Evolutionary conservation across 768 basidiomycete species (phyloP).

Genomic region (Thelephora aurantiotincta): DNA sequence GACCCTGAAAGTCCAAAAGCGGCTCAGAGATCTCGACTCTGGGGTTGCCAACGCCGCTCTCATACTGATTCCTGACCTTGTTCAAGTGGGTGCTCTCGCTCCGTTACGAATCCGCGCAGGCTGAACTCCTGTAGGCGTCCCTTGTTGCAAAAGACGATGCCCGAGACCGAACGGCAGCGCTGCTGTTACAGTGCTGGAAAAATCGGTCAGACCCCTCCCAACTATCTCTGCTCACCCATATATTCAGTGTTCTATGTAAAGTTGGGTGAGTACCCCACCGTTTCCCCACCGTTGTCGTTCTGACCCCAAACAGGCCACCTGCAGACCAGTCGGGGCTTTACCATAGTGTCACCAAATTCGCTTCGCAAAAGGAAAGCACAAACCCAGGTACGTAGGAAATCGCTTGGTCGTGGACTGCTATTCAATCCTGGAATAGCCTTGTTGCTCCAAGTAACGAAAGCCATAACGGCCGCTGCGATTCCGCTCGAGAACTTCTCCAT

Average conservation of each 20-base stretch:
- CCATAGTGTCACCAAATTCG: constrained; percentile 7
- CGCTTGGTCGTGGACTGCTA: neutral
- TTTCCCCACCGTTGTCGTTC: neutral
- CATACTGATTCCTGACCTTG: constrained; percentile 13
- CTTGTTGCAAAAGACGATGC: constrained; percentile 9
- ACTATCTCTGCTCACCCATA: constrained; percentile 7
- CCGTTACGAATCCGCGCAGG: neutral
- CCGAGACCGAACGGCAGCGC: constrained; percentile 2
- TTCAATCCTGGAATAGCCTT: neutral
- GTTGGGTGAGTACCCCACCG: constrained; percentile 6
- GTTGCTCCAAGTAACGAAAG: neutral
- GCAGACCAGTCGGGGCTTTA: constrained; percentile 5
- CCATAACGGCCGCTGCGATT: neutral
- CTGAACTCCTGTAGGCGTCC: constrained; percentile 5
- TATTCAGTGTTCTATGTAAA: constrained; percentile 5
- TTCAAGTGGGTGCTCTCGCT: constrained; percentile 16
- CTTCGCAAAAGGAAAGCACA: neutral
- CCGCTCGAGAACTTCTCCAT: neutral
- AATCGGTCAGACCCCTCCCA: constrained; percentile 1
- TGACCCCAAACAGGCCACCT: constrained; percentile 5
- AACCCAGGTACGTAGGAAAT: neutral
- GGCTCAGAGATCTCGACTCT: constrained; percentile 29
- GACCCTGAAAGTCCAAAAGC: constrained; percentile 21
- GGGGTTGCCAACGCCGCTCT: constrained; percentile 34
- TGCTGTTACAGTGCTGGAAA: constrained; percentile 9